Base-by-base conservation (phyloP, 2,329 filamentous ascomycete genomes). In the Colletotrichum tropicicola region DNA sequence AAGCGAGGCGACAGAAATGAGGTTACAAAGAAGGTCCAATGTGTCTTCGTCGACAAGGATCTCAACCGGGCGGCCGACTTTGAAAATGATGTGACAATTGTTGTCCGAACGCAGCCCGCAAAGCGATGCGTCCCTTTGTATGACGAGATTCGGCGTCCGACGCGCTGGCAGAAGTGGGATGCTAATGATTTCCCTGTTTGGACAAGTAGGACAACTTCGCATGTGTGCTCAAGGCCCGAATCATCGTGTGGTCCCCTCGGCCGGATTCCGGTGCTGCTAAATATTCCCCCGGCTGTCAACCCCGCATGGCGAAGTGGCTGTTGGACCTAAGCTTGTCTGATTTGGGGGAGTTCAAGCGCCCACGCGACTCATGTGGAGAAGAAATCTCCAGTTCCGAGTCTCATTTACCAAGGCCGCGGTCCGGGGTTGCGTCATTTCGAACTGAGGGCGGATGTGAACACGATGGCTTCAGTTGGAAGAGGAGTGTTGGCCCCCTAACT, bases 221-320 rank as follows among this genome's bases (percentile, higher is more conserved):
- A 44, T 45, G 13, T 23, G 12, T 23, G 30, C 37, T 21, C 25
- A 23, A 57, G 54, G 15, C 44, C 53, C 25, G 39, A 43, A 54
- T 25, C n/a, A n/a, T 48, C 41, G 41, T 17, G 48, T 5, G 19
- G 28, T 52, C 12, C 37, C 19, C 53, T 59, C 60, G 54, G 60
- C 39, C 23, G 28, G 54, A 52, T 59, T 64, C 54, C 60, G 60
- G 47, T 35, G 39, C 47, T 61, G 35, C 47, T 64, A 15, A 52
- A 32, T 52, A 47, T 53, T 59, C 39, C 19, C 17, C 54, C 52
- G 54, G 19, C 39, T 32, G 35, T 30, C 12, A 48, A 64, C 60
- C 60, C 60, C 55, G 60, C 60, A 60, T 30, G 17, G 21, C 19
- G 55, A 23, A 23, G 32, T 30, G 23, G 12, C 32, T 48, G 23